These are phyloP conservation scores for Boletus reticuloceps DNA, from an alignment of 768 basidiomycete species.

Conservation along the genomic window DNA sequence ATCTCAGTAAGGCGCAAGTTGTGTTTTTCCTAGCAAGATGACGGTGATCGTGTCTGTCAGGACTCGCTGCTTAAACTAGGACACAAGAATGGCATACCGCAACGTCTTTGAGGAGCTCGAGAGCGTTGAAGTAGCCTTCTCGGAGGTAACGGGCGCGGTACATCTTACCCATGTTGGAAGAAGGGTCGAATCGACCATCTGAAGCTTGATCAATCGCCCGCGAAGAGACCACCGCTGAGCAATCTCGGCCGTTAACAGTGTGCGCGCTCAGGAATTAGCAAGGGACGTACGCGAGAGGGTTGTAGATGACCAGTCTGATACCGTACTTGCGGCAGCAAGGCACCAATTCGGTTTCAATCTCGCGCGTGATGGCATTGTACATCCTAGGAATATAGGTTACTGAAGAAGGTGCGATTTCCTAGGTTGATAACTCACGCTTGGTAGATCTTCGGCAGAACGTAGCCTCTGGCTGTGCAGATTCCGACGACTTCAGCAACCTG, in stretches of 20 bases:
- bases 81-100: constrained; percentile 33
- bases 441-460: constrained; percentile 54
- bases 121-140: constrained; percentile 42
- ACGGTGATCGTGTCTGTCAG: not conserved
- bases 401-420: not conserved
- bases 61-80: not conserved
- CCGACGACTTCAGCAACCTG: constrained; percentile 57
- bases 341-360: constrained; percentile 48
- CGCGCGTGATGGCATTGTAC: constrained; percentile 49
- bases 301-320: constrained; percentile 55
- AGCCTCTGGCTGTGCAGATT: constrained; percentile 54
- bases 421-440: constrained; percentile 40
- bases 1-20: constrained; percentile 49
- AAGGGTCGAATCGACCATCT: constrained; percentile 41
- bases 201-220: constrained; percentile 38
- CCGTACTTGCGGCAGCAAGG: constrained; percentile 58
- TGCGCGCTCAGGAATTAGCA: not conserved
- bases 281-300: constrained; percentile 47
- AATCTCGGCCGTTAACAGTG: not conserved
- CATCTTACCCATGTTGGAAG: constrained; percentile 38
- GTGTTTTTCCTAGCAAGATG: constrained; percentile 32
- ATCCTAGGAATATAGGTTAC: constrained; percentile 20
- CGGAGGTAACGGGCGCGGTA: constrained; percentile 46
- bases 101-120: constrained; percentile 38
- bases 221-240: constrained; percentile 22